Conservation (phyloP, 169 alveolate species). For the Plasmodium sp. region DNA sequence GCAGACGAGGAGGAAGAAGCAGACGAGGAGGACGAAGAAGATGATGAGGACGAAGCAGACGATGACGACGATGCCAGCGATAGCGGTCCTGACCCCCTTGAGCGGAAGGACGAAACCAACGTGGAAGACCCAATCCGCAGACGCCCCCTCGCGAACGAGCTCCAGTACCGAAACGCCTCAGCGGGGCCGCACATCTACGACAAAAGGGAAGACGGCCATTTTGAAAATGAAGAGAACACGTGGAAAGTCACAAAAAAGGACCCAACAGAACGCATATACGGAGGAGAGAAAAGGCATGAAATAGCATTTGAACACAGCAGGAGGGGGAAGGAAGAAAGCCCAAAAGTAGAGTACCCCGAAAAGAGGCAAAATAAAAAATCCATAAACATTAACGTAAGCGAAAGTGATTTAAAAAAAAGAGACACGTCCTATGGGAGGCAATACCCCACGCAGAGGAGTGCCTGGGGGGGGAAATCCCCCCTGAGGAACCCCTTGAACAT, state of each 20-base stretch:
- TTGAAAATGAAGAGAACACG: constrained; percentile 28
- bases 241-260: not conserved
- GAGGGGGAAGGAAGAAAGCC: not conserved
- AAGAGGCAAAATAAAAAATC: constrained; percentile 3
- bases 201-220: constrained; percentile 35
- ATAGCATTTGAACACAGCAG: not conserved
- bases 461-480: not conserved
- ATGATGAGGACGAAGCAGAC: not conserved
- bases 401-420: constrained; percentile 15
- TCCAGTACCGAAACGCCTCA: not conserved
- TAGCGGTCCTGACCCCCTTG: not conserved
- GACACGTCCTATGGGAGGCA: not conserved
- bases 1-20: not conserved
- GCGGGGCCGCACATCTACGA: not conserved
- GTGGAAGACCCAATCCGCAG: not conserved
- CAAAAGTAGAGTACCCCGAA: not conserved
- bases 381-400: not conserved
- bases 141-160: not conserved
- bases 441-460: not conserved
- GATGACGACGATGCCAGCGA: not conserved
- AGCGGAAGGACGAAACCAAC: not conserved
- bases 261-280: not conserved
- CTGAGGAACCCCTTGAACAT: not conserved
- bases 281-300: constrained; percentile 22
- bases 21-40: not conserved